Conservation (phyloP, 2,329 filamentous ascomycete species). For the Paecilomyces formosus region DNA sequence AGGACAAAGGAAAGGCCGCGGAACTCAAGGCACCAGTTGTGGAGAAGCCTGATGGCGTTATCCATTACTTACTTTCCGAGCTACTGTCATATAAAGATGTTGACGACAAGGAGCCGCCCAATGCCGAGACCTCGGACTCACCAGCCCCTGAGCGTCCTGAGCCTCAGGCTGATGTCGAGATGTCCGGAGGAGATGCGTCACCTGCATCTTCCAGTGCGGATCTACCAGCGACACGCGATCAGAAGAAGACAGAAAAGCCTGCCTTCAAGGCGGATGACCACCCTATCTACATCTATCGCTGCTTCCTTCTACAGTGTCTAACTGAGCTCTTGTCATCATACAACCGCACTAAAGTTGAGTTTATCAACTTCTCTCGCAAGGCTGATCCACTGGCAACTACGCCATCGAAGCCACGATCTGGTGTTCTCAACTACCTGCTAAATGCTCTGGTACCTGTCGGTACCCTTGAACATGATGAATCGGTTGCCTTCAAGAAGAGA, state of each 20-base stretch:
- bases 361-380: slow-evolving; percentile 97
- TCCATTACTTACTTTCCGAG: slow-evolving; percentile 91
- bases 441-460: slow-evolving; percentile 65
- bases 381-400: slow-evolving; percentile 75
- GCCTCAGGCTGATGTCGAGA: slow-evolving; percentile 42
- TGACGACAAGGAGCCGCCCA: slow-evolving; percentile 65
- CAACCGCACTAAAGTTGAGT: slow-evolving; percentile 92
- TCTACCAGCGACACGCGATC: slow-evolving; percentile 25
- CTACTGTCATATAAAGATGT: slow-evolving; percentile 87
- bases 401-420: slow-evolving; percentile 87
- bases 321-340: slow-evolving; percentile 87
- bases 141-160: slow-evolving; percentile 25
- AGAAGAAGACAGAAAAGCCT: slow-evolving; percentile 61
- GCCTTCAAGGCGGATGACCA: slow-evolving; percentile 88
- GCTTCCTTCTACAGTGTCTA: slow-evolving; percentile 87
- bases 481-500: slow-evolving; percentile 74
- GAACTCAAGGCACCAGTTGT: slow-evolving; percentile 78
- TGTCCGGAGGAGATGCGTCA: slow-evolving; percentile 35
- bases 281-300: slow-evolving; percentile 92
- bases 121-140: slow-evolving; percentile 18
- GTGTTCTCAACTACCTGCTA: slow-evolving; percentile 87
- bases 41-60: slow-evolving; percentile 88
- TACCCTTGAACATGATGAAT: slow-evolving; percentile 64
- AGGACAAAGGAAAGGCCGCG: slow-evolving; percentile 46
- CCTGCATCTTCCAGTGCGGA: slow-evolving; percentile 25